phyloP scores from a whole-genome alignment of 2,329 filamentous ascomycete species.

The Aspergillus eucalypticola region DNA sequence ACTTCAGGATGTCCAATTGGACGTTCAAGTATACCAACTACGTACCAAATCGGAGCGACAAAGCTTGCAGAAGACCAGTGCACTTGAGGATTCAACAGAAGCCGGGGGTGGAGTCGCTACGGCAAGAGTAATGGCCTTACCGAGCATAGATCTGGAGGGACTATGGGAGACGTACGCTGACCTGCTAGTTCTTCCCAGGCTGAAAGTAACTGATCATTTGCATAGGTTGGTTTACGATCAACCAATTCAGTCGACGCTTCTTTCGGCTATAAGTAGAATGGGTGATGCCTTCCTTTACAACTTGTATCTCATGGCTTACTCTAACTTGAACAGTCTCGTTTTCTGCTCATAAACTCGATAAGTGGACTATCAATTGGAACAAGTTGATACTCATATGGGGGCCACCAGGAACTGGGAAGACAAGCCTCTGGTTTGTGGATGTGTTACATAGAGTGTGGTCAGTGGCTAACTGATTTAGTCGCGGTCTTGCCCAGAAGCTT shows the following conservation, averaged over 20 bases:
- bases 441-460: background rate
- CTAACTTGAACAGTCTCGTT: conserved; percentile 27
- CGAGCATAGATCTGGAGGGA: conserved; percentile 42
- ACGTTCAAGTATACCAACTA: conserved; percentile 47
- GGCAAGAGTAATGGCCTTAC: conserved; percentile 38
- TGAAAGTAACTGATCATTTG: background rate
- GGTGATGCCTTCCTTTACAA: conserved; percentile 20
- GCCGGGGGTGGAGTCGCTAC: conserved; percentile 30
- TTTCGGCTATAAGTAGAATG: conserved; percentile 45
- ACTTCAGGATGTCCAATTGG: conserved; percentile 39
- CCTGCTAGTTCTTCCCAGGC: background rate
- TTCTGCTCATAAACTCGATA: conserved; percentile 37
- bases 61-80: conserved; percentile 22
- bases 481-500: conserved; percentile 52
- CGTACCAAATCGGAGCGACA: conserved; percentile 26
- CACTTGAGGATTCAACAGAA: conserved; percentile 17
- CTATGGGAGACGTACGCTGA: conserved; percentile 46
- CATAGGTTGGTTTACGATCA: conserved; percentile 46
- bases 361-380: conserved; percentile 48
- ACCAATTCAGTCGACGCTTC: conserved; percentile 42
- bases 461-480: conserved; percentile 24
- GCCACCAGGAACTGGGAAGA: conserved; percentile 93
- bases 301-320: background rate
- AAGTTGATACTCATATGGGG: conserved; percentile 79
- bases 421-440: conserved; percentile 39